These are phyloP conservation scores for Calonectria pseudoturangicola DNA, from an alignment of 2,329 filamentous ascomycete genomes.

Conservation along the genomic window DNA sequence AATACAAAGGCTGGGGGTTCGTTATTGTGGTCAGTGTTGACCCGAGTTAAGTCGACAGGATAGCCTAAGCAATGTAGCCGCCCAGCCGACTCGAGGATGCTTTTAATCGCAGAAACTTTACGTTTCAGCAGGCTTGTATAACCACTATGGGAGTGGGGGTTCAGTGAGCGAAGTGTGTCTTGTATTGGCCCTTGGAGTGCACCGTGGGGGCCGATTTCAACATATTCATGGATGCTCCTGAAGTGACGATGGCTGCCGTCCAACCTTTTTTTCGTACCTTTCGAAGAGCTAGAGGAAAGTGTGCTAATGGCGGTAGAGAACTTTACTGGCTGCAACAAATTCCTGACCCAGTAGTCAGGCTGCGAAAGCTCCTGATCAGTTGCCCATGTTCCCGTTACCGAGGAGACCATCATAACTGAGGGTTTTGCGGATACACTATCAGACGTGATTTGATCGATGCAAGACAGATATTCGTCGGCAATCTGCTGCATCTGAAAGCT, in stretches of 20 bases:
- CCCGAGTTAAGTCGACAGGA: not conserved
- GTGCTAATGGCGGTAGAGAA: not conserved
- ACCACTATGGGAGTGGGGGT: not conserved
- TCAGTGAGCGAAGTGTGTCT: not conserved
- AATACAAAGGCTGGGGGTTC: not conserved
- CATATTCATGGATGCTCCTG: not conserved
- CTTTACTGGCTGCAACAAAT: slow-evolving; percentile 12
- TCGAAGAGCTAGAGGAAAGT: not conserved
- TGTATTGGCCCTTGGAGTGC: slow-evolving; percentile 19
- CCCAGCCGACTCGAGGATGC: not conserved
- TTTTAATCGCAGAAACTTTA: not conserved
- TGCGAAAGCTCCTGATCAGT: not conserved
- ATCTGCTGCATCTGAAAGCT: slow-evolving; percentile 65
- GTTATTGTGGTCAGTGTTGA: not conserved
- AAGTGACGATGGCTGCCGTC: slow-evolving; percentile 7
- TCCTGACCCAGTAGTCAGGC: slow-evolving; percentile 21
- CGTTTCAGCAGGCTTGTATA: slow-evolving; percentile 12
- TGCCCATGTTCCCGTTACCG: slow-evolving; percentile 2
- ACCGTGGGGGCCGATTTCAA: slow-evolving; percentile 34
- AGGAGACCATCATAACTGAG: not conserved
- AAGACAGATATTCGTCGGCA: not conserved
- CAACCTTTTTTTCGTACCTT: not conserved
- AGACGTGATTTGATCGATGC: not conserved
- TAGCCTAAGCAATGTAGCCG: not conserved
- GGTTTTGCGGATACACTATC: not conserved